A percentile compares a stretch with the other conserved stretches of the same genome.
These are phyloP conservation scores for Punica granatum DNA, from an alignment of 345 rosid genomes.

Conservation along the genomic window DNA sequence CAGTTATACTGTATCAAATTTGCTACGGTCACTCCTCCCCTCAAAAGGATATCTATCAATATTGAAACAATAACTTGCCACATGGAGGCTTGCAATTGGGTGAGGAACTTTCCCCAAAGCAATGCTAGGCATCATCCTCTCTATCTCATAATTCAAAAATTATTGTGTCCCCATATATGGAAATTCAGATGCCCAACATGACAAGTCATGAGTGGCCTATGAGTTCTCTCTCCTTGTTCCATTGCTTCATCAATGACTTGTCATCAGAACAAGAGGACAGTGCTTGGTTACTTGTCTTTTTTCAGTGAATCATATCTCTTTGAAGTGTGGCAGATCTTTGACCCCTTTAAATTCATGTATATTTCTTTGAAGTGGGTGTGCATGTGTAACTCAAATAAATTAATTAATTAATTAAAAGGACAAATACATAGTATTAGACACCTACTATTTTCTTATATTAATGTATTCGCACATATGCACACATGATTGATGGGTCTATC, in stretches of 20 bases:
- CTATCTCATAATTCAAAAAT: not conserved
- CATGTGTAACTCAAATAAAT: not conserved
- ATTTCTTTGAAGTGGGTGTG: not conserved
- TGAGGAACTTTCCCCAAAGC: not conserved
- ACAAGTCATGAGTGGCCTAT: not conserved
- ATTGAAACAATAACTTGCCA: too few species aligned
- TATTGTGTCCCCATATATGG: not conserved
- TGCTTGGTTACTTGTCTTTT: not conserved
- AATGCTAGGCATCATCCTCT: not conserved
- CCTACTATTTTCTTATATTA: too few species aligned
- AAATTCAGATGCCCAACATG: not conserved
- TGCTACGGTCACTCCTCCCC: too few species aligned
- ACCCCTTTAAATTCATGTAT: not conserved
- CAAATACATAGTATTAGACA: too few species aligned
- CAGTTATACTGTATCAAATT: too few species aligned
- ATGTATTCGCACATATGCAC: slow-evolving; percentile 2
- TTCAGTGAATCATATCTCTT: not conserved
- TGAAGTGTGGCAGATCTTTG: not conserved
- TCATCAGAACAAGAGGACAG: not conserved
- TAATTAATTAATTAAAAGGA: not conserved
- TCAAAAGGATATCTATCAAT: too few species aligned
- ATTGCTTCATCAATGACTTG: not conserved
- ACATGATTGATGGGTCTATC: not conserved
- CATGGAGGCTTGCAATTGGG: not conserved
- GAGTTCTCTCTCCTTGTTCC: not conserved